phyloP scores from a whole-genome alignment of 306 rosid species.

The Ormosia emarginata region DNA sequence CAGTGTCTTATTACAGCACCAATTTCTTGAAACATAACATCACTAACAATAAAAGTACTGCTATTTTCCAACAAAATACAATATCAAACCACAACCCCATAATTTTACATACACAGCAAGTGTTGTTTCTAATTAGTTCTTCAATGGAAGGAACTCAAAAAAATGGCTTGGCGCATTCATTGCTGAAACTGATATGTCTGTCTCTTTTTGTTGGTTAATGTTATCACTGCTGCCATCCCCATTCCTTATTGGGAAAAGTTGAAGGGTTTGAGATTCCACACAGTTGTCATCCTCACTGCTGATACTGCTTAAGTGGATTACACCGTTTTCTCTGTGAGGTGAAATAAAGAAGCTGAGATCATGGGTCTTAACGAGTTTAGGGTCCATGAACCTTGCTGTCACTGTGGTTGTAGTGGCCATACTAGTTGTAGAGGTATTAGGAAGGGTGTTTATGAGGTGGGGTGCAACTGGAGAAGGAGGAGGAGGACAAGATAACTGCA shows the following conservation, averaged over 20 bases:
- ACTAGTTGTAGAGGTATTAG: constrained; percentile 6
- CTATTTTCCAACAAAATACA: constrained; percentile 38
- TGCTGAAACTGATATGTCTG: constrained; percentile 43
- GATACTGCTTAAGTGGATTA: constrained; percentile 24
- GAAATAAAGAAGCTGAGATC: constrained; percentile 53
- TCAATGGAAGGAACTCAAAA: constrained; percentile 38
- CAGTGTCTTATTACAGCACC: constrained; percentile 34
- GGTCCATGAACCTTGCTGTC: constrained; percentile 41
- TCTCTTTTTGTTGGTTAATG: constrained; percentile 41
- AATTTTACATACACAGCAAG: constrained; percentile 30
- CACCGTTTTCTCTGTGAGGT: constrained; percentile 22
- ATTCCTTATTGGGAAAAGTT: constrained; percentile 74
- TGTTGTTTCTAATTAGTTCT: constrained; percentile 6
- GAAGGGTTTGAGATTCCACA: constrained; percentile 74
- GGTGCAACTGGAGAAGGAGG: not conserved
- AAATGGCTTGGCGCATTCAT: constrained; percentile 58
- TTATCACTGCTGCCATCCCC: constrained; percentile 17
- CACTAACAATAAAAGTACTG: constrained; percentile 22
- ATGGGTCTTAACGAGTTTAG: constrained; percentile 42
- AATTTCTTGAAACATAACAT: constrained; percentile 51
- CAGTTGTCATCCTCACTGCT: not conserved
- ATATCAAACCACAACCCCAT: not conserved
- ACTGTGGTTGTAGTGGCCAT: constrained; percentile 19
- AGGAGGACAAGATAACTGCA: constrained; percentile 54
- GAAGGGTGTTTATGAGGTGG: constrained; percentile 42